Evolutionary conservation across 495 filamentous ascomycete species (phyloP), one percentile per base, ranked within the genome.

Genomic region (Xylaria grammica): DNA sequence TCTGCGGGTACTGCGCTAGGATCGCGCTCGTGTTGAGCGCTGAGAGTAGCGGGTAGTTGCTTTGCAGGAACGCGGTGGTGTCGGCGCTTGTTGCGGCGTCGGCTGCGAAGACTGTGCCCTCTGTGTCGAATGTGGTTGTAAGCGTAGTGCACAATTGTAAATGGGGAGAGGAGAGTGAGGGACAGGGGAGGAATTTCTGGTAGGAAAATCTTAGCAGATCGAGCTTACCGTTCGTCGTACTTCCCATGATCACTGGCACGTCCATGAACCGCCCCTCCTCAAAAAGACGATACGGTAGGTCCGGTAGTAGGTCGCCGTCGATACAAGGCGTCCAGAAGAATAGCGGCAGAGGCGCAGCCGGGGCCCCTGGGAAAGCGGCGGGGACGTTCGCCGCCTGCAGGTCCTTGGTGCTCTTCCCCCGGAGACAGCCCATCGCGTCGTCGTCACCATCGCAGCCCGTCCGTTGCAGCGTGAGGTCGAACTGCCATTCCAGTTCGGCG

Each of bases 271-370:
- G 56, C 17, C 77, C 76, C 1, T 46, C 48, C 20, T 48, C 40
- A 46, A 77, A 74, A 7, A 77, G 65, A 0, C 9, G 22, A 58
- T 76, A 73, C 10, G 77, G 72, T 3, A 76, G 62, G 55, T 78
- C 76, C 0, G 74, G 78, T 29, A 91, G 69, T 55, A 89, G 81
- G 1, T 72, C 72, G 4, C 86, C 88, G 69, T 92, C 89, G 9
- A 87, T 78, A 45, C 88, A 89, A 0, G 89, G 89, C 4, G 78
- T 79, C 71, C 73, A 82, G 72, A 79, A 81, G 82, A 79, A 77
- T 71, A 90, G 17, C 45, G 84, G 79, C 73, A 85, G 7, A 4
- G 65, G 62, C n/a, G n/a, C 15, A 66, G 84, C 44, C 44, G 69
- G 6, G 68, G 78, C 62, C 68, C 79, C 69, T 30, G 78, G 59